Base-by-base conservation (phyloP, 495 filamentous ascomycete species). In the Penicillium soppii region DNA sequence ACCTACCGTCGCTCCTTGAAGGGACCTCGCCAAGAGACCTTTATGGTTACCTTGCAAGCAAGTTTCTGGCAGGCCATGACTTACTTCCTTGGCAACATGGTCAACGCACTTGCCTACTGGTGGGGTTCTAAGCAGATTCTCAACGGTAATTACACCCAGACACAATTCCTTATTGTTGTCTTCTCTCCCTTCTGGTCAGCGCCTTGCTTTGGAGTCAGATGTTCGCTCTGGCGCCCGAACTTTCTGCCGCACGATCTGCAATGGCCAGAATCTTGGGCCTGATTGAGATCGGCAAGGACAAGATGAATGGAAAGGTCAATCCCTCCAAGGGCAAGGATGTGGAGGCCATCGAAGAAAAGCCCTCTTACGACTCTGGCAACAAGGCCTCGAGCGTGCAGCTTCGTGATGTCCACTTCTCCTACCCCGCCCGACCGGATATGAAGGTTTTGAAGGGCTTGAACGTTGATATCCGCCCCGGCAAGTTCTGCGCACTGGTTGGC, bases 91-190 rank as follows among this genome's bases (percentile, higher is more conserved):
- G 69, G 73, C n/a, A 69, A 79, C 43, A 58, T 79, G 8, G 74
- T 84, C n/a, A 81, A 83, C 53, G 83, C 82, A 0, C 62, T 87
- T 17, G 82, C 82, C 2, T 87, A 85, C 61, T 86, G 82, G 78
- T 87, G 83, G 75, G 84, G 84, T 15, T 71, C 80, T 3, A 78
- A 75, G 37, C 76, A 80, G 33, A 78, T 86, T 23, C 67, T 77
- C 27, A 64, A 67, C 25, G 82, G 83, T 13, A 59, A 72, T 37
- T 85, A 84, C 46, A 75, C 73, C 0, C 73, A 73, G 9, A 70
- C 75, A 1, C 73, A 86, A 45, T 87, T 87, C 63, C 78, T 85
- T 52, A 84, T 83, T 52, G 81, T 86, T 1, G 65, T 85, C 1
- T 74, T 82, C 2, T 82, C 2, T 77, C 82, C 2, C 66, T 80